Evolutionary conservation across 148 eudicot genomes (phyloP).

Genomic region (Drosera capensis): DNA sequence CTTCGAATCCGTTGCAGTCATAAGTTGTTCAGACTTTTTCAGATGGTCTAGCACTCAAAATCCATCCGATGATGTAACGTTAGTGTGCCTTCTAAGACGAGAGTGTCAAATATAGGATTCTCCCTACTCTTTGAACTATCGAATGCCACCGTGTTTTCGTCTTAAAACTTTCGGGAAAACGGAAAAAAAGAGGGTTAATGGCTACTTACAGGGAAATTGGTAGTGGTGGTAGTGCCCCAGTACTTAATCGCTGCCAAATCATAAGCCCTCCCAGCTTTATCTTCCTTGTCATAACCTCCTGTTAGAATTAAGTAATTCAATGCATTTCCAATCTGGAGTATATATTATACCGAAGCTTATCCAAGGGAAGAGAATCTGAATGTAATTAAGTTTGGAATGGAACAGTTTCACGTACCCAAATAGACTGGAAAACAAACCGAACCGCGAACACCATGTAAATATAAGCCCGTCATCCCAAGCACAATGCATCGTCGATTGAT

Average conservation of each 20-base stretch:
- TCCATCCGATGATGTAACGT: too few species aligned
- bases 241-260: slow-evolving; percentile 63
- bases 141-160: too few species aligned
- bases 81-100: too few species aligned
- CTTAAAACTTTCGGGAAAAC: not conserved
- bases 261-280: slow-evolving; percentile 54
- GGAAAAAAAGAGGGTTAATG: not conserved
- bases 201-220: slow-evolving; percentile 4
- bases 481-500: not conserved
- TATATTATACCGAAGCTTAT: not conserved
- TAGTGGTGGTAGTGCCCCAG: slow-evolving; percentile 56
- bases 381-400: not conserved
- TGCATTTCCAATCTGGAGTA: too few species aligned
- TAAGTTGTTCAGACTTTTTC: too few species aligned
- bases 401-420: slow-evolving; percentile 26
- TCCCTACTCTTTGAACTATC: too few species aligned
- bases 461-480: not conserved
- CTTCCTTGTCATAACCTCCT: slow-evolving; percentile 79
- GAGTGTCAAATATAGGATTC: too few species aligned
- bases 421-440: slow-evolving; percentile 28
- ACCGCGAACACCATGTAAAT: not conserved
- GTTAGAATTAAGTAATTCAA: too few species aligned
- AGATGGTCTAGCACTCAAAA: too few species aligned
- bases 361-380: not conserved
- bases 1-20: too few species aligned